These are phyloP conservation scores for Exophiala alcalophila DNA, from an alignment of 2,329 filamentous ascomycete species.

Conservation along the genomic window DNA sequence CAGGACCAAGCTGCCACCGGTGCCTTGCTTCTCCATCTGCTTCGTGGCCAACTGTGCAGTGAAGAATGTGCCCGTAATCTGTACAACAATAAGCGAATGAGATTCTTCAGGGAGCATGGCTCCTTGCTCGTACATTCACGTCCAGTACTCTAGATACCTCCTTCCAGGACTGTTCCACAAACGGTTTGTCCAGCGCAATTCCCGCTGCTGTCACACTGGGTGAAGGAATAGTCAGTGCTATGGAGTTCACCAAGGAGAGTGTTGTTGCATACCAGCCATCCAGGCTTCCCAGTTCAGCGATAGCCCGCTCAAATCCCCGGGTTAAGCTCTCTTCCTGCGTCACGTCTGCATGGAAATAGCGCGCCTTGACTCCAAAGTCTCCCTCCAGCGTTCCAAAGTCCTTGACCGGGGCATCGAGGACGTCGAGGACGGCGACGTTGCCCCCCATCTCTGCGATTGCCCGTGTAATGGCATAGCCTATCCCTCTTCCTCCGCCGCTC, in stretches of 20 bases:
- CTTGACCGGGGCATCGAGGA: constrained; percentile 17
- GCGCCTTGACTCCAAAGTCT: constrained; percentile 21
- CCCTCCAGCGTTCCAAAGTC: constrained; percentile 20
- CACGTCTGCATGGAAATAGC: constrained; percentile 50
- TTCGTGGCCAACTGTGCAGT: constrained; percentile 52
- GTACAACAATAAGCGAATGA: constrained; percentile 38
- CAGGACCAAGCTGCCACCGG: constrained; percentile 30
- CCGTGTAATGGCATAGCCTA: constrained; percentile 23
- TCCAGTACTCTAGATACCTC: constrained; percentile 43
- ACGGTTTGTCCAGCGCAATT: constrained; percentile 46
- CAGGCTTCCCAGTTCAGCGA: constrained; percentile 40
- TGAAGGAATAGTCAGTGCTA: constrained; percentile 2
- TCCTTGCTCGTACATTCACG: constrained; percentile 43
- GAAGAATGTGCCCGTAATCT: constrained; percentile 47
- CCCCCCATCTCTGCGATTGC: constrained; percentile 26
- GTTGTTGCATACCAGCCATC: constrained; percentile 37
- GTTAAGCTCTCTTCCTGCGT: constrained; percentile 42
- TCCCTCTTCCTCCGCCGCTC: constrained; percentile 24
- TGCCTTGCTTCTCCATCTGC: constrained; percentile 37
- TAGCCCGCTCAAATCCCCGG: constrained; percentile 43
- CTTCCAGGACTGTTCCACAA: constrained; percentile 45
- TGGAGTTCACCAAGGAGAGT: neutral
- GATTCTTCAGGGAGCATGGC: neutral
- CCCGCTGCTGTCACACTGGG: constrained; percentile 30
- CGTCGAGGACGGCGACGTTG: constrained; percentile 23